Evolutionary conservation across 2,329 filamentous ascomycete genomes (phyloP).

Genomic region (Aspergillus fischeri): DNA sequence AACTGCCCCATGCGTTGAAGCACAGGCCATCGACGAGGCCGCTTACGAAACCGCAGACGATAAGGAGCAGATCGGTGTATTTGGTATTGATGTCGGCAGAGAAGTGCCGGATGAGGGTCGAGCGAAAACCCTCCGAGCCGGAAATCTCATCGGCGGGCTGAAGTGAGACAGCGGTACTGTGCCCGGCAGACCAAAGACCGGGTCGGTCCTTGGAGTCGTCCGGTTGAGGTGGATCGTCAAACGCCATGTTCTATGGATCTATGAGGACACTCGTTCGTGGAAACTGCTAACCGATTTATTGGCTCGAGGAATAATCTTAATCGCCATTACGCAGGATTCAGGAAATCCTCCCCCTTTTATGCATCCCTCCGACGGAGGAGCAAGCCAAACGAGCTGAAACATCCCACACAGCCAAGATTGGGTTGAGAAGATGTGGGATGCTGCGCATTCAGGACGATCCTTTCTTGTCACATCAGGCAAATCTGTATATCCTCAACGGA

Average conservation of each 20-base stretch:
- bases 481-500: not conserved
- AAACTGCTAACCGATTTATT: not conserved
- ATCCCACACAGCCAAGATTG: not conserved
- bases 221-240: not conserved
- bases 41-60: slow-evolving; percentile 36
- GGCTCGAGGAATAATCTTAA: not conserved
- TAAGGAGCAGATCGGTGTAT: slow-evolving; percentile 26
- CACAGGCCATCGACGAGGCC: slow-evolving; percentile 39
- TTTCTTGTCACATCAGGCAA: not conserved
- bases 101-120: slow-evolving; percentile 20
- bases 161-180: slow-evolving; percentile 22
- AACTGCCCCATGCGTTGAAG: slow-evolving; percentile 42
- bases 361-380: not conserved
- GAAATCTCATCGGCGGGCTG: slow-evolving; percentile 7
- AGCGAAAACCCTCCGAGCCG: not conserved
- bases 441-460: not conserved
- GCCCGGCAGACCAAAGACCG: slow-evolving; percentile 19
- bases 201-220: slow-evolving; percentile 15
- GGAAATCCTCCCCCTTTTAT: not conserved
- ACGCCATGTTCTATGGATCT: not conserved
- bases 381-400: not conserved
- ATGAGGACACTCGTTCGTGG: not conserved
- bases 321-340: not conserved
- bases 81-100: slow-evolving; percentile 19
- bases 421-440: not conserved